Percentiles rank a stretch among this genome's conserved stretches.
These are phyloP conservation scores for Arabidopsis thaliana DNA, from an alignment of 345 rosid species.

Conservation along the genomic window TAIR10.1 NC_003070.9:1267001-1267500, in stretches of 20 bases:
- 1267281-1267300: conserved; percentile 50
- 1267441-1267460: conserved; percentile 70
- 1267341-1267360: conserved; percentile 18
- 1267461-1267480: conserved; percentile 86
- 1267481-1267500: conserved; percentile 76
- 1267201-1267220: conserved; percentile 83
- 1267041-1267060: conserved; percentile 18
- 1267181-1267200: conserved; percentile 64
- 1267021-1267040: neutral
- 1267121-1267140: conserved; percentile 74
- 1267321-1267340: conserved; percentile 32
- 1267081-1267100: conserved; percentile 65
- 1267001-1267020: neutral
- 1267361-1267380: conserved; percentile 21
- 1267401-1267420: conserved; percentile 67
- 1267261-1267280: conserved; percentile 77
- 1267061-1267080: conserved; percentile 59
- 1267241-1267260: conserved; percentile 64
- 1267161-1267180: conserved; percentile 59
- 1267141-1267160: conserved; percentile 66
- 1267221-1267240: conserved; percentile 74
- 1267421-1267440: conserved; percentile 51
- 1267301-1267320: conserved; percentile 10
- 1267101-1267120: conserved; percentile 75
- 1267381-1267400: conserved; percentile 60